These are phyloP conservation scores for Pezicula neosporulosa DNA, from an alignment of 2,329 filamentous ascomycete genomes.

Conservation along the genomic window DNA sequence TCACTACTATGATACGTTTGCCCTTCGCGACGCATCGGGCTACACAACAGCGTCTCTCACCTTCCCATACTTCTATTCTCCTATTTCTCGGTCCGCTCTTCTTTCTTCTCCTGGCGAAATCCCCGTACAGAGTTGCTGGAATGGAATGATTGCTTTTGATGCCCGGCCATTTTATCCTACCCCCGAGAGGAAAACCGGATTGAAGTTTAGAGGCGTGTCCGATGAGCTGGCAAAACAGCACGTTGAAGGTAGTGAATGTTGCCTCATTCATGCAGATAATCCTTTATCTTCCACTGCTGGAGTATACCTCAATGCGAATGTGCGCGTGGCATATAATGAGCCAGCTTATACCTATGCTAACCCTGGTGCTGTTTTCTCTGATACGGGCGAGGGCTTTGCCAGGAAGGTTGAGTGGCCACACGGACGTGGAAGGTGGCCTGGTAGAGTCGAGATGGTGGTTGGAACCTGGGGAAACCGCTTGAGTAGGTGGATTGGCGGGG, in stretches of 20 bases:
- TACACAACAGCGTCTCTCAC: slow-evolving; percentile 46
- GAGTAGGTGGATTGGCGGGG: slow-evolving; percentile 38
- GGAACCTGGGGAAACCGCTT: slow-evolving; percentile 59
- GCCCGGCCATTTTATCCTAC: slow-evolving; percentile 49
- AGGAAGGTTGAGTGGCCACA: neutral
- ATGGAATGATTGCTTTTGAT: slow-evolving; percentile 50
- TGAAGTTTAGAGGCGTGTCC: slow-evolving; percentile 61
- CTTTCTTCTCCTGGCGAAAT: slow-evolving; percentile 41
- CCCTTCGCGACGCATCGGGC: slow-evolving; percentile 50
- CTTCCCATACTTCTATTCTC: slow-evolving; percentile 57
- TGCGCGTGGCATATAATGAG: slow-evolving; percentile 62
- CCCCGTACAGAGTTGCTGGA: slow-evolving; percentile 55
- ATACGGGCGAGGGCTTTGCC: slow-evolving; percentile 1
- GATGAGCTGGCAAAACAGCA: slow-evolving; percentile 60
- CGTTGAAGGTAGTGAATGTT: slow-evolving; percentile 77
- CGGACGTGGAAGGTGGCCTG: slow-evolving; percentile 17
- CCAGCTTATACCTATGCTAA: slow-evolving; percentile 49
- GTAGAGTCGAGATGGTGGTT: slow-evolving; percentile 38
- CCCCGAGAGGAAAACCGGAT: slow-evolving; percentile 18
- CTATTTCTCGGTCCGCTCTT: slow-evolving; percentile 49
- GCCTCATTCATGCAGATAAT: slow-evolving; percentile 72
- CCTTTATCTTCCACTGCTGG: slow-evolving; percentile 46
- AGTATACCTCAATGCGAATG: slow-evolving; percentile 66
- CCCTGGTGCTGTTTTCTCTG: slow-evolving; percentile 21
- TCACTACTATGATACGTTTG: slow-evolving; percentile 60